Base-by-base conservation (phyloP, 306 rosid species). In the Ochetophila trinervis region DNA sequence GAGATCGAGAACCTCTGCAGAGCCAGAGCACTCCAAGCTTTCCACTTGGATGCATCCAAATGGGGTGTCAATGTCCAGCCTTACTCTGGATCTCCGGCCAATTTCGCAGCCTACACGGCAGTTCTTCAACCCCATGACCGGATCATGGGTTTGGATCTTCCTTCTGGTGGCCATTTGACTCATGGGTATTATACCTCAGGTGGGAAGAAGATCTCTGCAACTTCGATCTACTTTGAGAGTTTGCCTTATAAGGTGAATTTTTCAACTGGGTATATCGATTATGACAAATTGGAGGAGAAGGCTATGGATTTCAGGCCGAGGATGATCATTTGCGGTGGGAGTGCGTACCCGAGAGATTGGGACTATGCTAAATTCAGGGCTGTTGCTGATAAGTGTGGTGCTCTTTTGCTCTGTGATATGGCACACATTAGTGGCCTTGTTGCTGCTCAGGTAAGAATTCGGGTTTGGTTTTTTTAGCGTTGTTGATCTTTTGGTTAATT, bases 11-110 rank as follows among this genome's bases (percentile, higher is more conserved):
- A 91, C 40, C 84, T 86, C 18, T 88, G 96, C 73, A 80, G 96
- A 18, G 69, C 94, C 0, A 86, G 97, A 44, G 97, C 97, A 40
- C 93, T 91, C n/a, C 58, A 83, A 49, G 88, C 89, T 4, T 91
- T 78, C 53, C 91, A 78, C 45, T 69, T 76, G 40, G 91, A 88
- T 70, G 57, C 97, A 4, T 20, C 82, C 17, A 54, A 17, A 0
- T 91, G 97, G 97, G 97, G 97, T 6, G 97, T 91, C 49, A 91
- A 91, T 53, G 97, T 91, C 2, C 97, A 91, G 62, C 97, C 97
- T 0, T 91, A 91, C 62, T 91, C 97, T 20, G 97, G 97, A 4
- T 88, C 96, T 0, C 97, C 97, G 5, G 97, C 97, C 0, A 91
- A 91, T 58, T 91, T 91, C 79, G 97, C 97, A 30, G 97, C 97